phyloP scores from a whole-genome alignment of 352 stramenopile species.

The Globisporangium takayamanum region DNA sequence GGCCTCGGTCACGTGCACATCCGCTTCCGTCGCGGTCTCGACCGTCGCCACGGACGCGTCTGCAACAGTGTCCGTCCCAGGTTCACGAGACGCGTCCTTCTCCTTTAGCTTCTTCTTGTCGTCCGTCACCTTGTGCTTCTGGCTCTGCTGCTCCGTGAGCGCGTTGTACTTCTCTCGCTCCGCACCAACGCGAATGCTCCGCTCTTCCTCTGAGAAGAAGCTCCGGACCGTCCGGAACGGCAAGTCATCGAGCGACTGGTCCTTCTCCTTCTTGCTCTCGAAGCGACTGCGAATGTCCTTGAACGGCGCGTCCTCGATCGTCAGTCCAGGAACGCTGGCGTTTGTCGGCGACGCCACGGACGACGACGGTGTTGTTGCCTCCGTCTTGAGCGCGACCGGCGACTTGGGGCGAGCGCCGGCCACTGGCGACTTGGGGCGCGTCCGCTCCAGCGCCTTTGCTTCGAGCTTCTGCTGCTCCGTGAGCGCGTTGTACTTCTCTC shows the following conservation, averaged over 20 bases:
- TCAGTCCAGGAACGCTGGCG: conserved; percentile 32
- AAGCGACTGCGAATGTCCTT: conserved; percentile 47
- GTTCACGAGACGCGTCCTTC: conserved; percentile 8
- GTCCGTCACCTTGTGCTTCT: conserved; percentile 4
- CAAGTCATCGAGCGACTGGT: conserved; percentile 37
- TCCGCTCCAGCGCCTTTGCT: conserved; percentile 14
- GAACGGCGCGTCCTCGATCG: conserved; percentile 27
- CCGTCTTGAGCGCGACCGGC: neutral
- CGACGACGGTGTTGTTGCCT: neutral
- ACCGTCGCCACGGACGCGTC: too few relatives aligned
- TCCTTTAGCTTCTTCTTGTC: conserved; percentile 9
- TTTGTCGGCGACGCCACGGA: neutral
- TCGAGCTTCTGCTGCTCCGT: conserved; percentile 35
- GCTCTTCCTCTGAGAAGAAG: conserved; percentile 42
- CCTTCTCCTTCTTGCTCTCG: conserved; percentile 41
- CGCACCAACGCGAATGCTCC: conserved; percentile 35
- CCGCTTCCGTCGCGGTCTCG: too few relatives aligned
- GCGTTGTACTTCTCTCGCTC: conserved; percentile 51
- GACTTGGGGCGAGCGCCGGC: neutral
- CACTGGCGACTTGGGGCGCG: neutral
- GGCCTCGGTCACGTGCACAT: neutral
- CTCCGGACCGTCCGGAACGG: conserved; percentile 44
- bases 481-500: conserved; percentile 42
- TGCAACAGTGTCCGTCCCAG: too few relatives aligned
- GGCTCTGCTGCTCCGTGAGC: conserved; percentile 34